phyloP scores from a whole-genome alignment of 2,329 filamentous ascomycete genomes.

The Sphaerulina musiva region DNA sequence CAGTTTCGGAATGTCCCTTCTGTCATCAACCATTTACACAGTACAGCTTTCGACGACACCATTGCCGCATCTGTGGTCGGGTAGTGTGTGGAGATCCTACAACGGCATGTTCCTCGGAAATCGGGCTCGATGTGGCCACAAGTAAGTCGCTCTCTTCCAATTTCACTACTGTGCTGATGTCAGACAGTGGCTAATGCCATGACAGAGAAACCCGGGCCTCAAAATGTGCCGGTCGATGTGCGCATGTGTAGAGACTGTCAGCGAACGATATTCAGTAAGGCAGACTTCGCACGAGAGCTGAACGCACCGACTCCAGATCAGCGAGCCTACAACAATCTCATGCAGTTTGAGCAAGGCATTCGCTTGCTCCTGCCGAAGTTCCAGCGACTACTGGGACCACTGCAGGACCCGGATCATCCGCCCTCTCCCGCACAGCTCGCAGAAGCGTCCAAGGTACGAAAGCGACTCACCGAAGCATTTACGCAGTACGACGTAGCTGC shows the following conservation, averaged over 20 bases:
- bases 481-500: constrained; percentile 79
- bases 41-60: constrained; percentile 88
- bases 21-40: constrained; percentile 93
- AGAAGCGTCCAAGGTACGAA: constrained; percentile 84
- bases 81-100: constrained; percentile 85
- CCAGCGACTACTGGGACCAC: constrained; percentile 63
- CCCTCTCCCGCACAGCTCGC: constrained; percentile 65
- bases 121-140: constrained; percentile 69
- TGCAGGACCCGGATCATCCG: constrained; percentile 66
- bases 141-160: constrained; percentile 40
- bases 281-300: constrained; percentile 69
- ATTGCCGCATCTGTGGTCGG: constrained; percentile 86
- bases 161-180: constrained; percentile 31
- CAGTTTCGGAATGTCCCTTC: constrained; percentile 76
- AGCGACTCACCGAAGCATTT: constrained; percentile 80
- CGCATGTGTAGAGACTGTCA: constrained; percentile 91
- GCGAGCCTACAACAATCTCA: constrained; percentile 72
- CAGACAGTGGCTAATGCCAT: constrained; percentile 29
- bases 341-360: constrained; percentile 84
- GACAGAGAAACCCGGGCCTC: constrained; percentile 40
- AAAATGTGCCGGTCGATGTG: constrained; percentile 66
- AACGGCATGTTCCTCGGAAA: constrained; percentile 77
- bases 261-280: constrained; percentile 61
- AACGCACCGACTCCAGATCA: constrained; percentile 65
- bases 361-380: constrained; percentile 74